A percentile compares a stretch with the other conserved stretches of the same genome.
Conservation (phyloP, 257 asterid genomes). For the Echites panduratus region DNA sequence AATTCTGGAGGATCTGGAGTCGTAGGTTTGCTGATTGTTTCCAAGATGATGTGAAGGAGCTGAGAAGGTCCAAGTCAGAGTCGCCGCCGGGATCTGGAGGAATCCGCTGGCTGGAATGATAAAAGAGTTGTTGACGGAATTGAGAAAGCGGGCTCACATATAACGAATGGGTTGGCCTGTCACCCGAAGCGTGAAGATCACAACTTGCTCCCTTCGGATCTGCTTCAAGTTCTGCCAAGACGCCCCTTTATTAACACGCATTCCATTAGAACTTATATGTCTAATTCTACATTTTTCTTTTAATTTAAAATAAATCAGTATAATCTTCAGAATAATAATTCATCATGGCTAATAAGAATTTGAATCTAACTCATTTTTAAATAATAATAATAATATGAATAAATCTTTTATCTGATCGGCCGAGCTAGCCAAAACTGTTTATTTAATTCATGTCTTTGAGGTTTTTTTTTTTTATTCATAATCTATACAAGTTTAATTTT, state of each 20-base stretch:
- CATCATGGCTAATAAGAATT: too few species aligned
- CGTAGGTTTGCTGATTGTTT: not conserved
- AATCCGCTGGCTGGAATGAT: not conserved
- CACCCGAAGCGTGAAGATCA: not conserved
- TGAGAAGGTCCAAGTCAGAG: not conserved
- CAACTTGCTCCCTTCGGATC: not conserved
- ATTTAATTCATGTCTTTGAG: too few species aligned
- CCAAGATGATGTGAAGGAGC: not conserved
- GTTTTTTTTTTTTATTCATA: too few species aligned
- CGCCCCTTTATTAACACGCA: not conserved
- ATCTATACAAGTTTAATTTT: too few species aligned
- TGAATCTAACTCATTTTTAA: too few species aligned
- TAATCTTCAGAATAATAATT: too few species aligned
- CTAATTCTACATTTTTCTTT: too few species aligned
- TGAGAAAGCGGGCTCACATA: not conserved
- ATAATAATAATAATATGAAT: too few species aligned
- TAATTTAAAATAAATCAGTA: too few species aligned
- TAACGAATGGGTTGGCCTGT: not conserved
- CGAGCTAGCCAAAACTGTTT: too few species aligned
- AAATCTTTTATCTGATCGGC: too few species aligned
- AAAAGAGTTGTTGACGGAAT: not conserved
- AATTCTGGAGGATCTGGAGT: not conserved
- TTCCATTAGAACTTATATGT: not conserved
- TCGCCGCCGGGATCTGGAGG: conserved; percentile 1
- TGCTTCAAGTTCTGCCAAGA: not conserved